Conservation (phyloP, 148 eudicot species). For the Rhododendron ovatum region DNA sequence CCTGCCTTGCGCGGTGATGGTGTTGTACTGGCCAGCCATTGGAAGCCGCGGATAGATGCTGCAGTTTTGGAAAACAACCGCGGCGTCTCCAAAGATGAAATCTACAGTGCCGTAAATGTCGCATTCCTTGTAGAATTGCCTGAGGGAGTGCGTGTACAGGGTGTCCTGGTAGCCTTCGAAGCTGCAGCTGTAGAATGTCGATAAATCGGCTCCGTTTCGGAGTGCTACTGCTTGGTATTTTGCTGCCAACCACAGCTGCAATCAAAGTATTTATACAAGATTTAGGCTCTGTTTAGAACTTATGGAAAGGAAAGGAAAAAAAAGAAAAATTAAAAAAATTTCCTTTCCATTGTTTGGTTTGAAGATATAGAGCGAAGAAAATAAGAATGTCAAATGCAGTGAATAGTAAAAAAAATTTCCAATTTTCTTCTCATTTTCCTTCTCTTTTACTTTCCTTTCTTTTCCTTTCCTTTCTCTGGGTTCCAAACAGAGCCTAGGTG, state of each 20-base stretch:
- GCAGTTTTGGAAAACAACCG: constrained; percentile 75
- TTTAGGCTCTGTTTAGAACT: no score
- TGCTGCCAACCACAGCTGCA: constrained; percentile 72
- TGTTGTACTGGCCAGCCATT: constrained; percentile 36
- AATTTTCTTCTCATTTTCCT: no score
- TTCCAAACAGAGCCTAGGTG: background rate
- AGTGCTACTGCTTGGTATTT: constrained; percentile 77
- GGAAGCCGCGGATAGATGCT: constrained; percentile 55
- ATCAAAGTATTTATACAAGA: background rate
- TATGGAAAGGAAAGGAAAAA: no score
- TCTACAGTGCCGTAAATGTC: constrained; percentile 76
- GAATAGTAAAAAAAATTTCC: no score
- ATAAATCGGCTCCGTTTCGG: constrained; percentile 74
- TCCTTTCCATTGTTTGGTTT: no score
- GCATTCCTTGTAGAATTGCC: constrained; percentile 28
- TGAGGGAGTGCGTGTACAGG: constrained; percentile 65
- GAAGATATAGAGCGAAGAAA: no score
- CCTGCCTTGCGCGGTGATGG: constrained; percentile 82
- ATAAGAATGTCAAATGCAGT: no score
- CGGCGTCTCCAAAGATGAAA: constrained; percentile 84
- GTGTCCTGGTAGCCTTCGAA: constrained; percentile 93
- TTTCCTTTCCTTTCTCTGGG: no score
- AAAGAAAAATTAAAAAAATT: no score
- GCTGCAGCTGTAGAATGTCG: constrained; percentile 73
- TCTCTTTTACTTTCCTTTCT: no score